These are phyloP conservation scores for Ulmus americana DNA, from an alignment of 331 rosid species.

Conservation along the genomic window DNA sequence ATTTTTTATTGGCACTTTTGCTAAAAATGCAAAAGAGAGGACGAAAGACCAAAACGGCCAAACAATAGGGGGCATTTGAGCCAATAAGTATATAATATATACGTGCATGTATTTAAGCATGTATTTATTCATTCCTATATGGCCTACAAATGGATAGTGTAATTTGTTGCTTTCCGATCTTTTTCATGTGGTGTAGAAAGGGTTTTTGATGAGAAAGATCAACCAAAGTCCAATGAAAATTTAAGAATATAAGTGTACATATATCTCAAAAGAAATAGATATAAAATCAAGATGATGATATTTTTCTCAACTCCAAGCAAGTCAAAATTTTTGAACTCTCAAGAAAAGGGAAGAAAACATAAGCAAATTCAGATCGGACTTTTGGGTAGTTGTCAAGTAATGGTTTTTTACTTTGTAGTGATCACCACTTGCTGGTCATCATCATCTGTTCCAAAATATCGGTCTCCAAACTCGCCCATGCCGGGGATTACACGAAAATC, in stretches of 20 bases:
- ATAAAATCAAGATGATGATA: background rate
- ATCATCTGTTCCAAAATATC: slow-evolving; percentile 95
- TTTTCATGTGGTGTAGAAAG: background rate
- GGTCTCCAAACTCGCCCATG: slow-evolving; percentile 97
- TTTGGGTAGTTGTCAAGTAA: slow-evolving; percentile 20
- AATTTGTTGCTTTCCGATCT: slow-evolving; percentile 17
- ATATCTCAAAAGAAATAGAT: background rate
- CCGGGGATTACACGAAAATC: slow-evolving; percentile 88
- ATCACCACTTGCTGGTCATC: slow-evolving; percentile 48
- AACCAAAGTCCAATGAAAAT: background rate
- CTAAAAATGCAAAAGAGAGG: too few relatives aligned
- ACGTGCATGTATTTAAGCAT: slow-evolving; percentile 5
- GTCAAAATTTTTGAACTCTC: slow-evolving; percentile 36
- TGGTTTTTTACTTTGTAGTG: slow-evolving; percentile 27
- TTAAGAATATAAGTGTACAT: background rate
- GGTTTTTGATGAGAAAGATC: background rate
- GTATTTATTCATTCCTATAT: background rate
- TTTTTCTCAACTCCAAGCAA: background rate
- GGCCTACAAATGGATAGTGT: background rate
- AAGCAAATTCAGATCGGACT: slow-evolving; percentile 27
- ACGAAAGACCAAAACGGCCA: too few relatives aligned
- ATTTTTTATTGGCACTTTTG: too few relatives aligned
- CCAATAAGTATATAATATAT: background rate
- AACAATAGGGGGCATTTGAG: too few relatives aligned
- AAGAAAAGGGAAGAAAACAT: slow-evolving; percentile 17